Percentiles rank a stretch among this genome's conserved stretches.
phyloP scores from a whole-genome alignment of 75 land plant genomes.

The Adiantum capillusveneris region DNA sequence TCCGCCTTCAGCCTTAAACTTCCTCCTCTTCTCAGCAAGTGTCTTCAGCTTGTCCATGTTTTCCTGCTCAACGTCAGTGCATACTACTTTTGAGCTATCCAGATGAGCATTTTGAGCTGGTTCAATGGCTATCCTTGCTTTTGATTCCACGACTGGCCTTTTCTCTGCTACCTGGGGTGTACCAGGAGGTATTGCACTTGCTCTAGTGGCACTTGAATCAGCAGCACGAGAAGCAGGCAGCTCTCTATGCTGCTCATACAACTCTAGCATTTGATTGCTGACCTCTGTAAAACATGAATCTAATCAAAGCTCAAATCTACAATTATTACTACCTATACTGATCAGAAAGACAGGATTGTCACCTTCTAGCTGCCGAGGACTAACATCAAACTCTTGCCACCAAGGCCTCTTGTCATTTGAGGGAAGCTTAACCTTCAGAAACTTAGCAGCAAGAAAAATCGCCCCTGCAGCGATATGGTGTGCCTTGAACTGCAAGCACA shows the following conservation, averaged over 20 bases:
- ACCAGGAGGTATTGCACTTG: slow-evolving; percentile 2
- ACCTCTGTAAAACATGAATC: slow-evolving; percentile 54
- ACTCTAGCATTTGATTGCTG: slow-evolving; percentile 95
- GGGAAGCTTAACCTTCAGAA: slow-evolving; percentile 83
- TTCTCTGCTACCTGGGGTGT: slow-evolving; percentile 9
- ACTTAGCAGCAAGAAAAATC: slow-evolving; percentile 94
- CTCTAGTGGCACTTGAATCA: slow-evolving; percentile 22
- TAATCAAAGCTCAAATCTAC: too few relatives aligned
- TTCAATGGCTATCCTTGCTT: neutral
- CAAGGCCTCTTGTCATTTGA: slow-evolving; percentile 73
- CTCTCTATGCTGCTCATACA: slow-evolving; percentile 79
- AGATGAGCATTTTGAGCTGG: neutral
- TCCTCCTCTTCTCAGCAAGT: slow-evolving; percentile 36
- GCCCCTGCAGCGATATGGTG: slow-evolving; percentile 98
- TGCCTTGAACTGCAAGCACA: slow-evolving; percentile 95
- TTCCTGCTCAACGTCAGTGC: slow-evolving; percentile 11
- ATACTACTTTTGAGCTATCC: neutral
- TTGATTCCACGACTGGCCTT: neutral
- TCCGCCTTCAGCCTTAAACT: slow-evolving; percentile 13
- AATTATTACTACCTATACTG: neutral
- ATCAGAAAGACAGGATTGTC: neutral
- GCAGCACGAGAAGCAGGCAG: slow-evolving; percentile 45
- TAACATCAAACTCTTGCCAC: slow-evolving; percentile 94
- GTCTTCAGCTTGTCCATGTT: slow-evolving; percentile 41
- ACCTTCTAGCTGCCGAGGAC: slow-evolving; percentile 87